Evolutionary conservation across 75 land plant species (phyloP).

Genomic region (Gnetum montanum): DNA sequence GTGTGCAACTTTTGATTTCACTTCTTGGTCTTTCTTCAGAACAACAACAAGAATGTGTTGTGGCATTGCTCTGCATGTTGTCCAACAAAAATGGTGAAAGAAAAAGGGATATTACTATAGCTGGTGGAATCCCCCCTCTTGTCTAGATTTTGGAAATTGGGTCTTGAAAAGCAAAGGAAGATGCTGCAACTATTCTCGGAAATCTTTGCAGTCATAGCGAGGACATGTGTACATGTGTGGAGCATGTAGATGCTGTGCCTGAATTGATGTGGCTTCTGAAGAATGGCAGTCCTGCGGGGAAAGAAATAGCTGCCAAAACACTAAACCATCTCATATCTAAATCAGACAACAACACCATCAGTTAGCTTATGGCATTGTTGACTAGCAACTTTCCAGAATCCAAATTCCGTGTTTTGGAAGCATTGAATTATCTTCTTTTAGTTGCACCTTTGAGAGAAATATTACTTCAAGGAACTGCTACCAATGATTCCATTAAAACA

Average conservation of each 20-base stretch:
- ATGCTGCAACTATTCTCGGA: slow-evolving; percentile 81
- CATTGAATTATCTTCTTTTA: slow-evolving; percentile 50
- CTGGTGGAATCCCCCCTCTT: slow-evolving; percentile 97
- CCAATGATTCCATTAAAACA: slow-evolving; percentile 83
- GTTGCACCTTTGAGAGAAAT: slow-evolving; percentile 71
- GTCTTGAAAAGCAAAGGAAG: slow-evolving; percentile 89
- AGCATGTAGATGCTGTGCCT: slow-evolving; percentile 97
- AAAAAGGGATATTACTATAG: slow-evolving; percentile 98
- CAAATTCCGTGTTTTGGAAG: slow-evolving; percentile 90
- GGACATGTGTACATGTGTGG: slow-evolving; percentile 94
- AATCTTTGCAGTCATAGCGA: slow-evolving; percentile 97
- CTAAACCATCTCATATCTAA: slow-evolving; percentile 84
- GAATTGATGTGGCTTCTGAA: slow-evolving; percentile 88
- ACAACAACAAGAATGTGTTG: slow-evolving; percentile 96
- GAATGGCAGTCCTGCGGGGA: slow-evolving; percentile 85
- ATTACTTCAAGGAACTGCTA: slow-evolving; percentile 68
- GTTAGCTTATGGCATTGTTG: slow-evolving; percentile 83
- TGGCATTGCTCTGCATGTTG: slow-evolving; percentile 76
- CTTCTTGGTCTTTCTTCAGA: slow-evolving; percentile 91
- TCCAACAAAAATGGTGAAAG: slow-evolving; percentile 91
- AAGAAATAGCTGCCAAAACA: slow-evolving; percentile 82
- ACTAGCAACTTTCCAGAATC: slow-evolving; percentile 92
- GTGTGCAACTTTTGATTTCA: slow-evolving; percentile 89
- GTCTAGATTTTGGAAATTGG: slow-evolving; percentile 94
- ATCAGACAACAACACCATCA: slow-evolving; percentile 89